Conservation (phyloP, 192 early-diverging fungal genomes). For the Entophlyctis helioformis region DNA sequence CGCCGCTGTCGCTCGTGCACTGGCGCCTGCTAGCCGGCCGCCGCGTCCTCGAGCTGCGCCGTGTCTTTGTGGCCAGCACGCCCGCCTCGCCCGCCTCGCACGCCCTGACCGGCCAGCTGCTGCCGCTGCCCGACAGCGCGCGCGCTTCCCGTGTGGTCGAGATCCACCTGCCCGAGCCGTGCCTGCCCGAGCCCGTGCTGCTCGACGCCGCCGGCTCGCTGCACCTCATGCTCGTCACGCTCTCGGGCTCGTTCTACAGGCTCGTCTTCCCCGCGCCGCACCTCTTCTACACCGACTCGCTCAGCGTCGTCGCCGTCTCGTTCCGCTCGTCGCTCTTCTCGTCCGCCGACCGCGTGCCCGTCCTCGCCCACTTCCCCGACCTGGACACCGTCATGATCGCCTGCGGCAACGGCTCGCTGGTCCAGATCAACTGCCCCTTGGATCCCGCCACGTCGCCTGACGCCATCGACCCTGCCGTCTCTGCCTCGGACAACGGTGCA, state of each 20-base stretch:
- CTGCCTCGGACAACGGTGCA: too few species aligned
- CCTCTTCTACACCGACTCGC: constrained; percentile 8
- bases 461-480: too few species aligned
- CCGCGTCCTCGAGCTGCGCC: constrained; percentile 9
- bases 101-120: not conserved
- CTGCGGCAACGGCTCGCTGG: constrained; percentile 8
- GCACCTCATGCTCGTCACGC: constrained; percentile 4
- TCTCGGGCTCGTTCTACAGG: constrained; percentile 1
- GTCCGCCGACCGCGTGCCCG: not conserved
- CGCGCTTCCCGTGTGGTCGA: too few species aligned
- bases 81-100: not conserved
- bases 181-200: too few species aligned
- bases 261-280: constrained; percentile 2
- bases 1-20: constrained; percentile 1
- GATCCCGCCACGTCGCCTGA: too few species aligned
- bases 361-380: constrained; percentile 7
- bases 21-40: constrained; percentile 9
- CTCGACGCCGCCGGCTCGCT: not conserved
- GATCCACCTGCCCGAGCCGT: too few species aligned
- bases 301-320: constrained; percentile 2
- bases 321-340: too few species aligned
- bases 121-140: too few species aligned
- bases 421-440: constrained; percentile 3
- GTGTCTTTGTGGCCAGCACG: constrained; percentile 7
- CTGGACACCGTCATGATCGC: constrained; percentile 7